A percentile compares a stretch with the other conserved stretches of the same genome.
These are phyloP conservation scores for Cryphonectria radicalis DNA, from an alignment of 2,329 filamentous ascomycete genomes.

Conservation along the genomic window DNA sequence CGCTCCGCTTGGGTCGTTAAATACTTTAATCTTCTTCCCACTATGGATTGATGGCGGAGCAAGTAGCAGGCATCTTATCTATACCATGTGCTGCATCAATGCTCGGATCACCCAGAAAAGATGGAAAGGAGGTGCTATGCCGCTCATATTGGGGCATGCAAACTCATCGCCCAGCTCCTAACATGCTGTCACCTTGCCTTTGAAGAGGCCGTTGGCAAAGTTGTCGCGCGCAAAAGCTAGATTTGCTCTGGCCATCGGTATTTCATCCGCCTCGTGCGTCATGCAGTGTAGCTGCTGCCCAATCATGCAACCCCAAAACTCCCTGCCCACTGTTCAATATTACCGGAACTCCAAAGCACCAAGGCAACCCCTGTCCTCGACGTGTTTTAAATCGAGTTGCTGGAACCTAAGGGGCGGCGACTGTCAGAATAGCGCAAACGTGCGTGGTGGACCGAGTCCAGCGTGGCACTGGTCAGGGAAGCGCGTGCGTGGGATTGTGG, in stretches of 20 bases:
- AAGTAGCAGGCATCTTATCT: not conserved
- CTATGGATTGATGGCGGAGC: not conserved
- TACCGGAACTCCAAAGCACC: conserved; percentile 80
- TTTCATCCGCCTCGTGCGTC: conserved; percentile 23
- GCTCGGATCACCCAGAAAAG: not conserved
- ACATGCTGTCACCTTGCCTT: not conserved
- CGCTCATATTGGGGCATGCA: not conserved
- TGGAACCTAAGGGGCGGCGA: conserved; percentile 68
- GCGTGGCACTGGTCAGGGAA: not conserved
- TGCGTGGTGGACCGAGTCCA: conserved; percentile 10
- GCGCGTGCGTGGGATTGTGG: not conserved
- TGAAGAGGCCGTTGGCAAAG: not conserved
- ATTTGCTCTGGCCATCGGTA: conserved; percentile 9
- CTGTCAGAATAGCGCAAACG: conserved; percentile 8
- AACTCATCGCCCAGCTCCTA: not conserved
- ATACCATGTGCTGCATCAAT: not conserved
- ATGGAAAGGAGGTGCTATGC: not conserved
- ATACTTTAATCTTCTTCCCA: not conserved
- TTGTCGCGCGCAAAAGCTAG: conserved; percentile 1
- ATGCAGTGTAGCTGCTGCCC: conserved; percentile 10
- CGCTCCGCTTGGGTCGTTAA: not conserved
- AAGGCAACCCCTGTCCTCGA: conserved; percentile 82
- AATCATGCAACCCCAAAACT: conserved; percentile 17
- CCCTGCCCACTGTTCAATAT: conserved; percentile 18
- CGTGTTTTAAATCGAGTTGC: conserved; percentile 87